Evolutionary conservation across 2,329 filamentous ascomycete genomes (phyloP).

Genomic region (Ophiostoma pallidulum): DNA sequence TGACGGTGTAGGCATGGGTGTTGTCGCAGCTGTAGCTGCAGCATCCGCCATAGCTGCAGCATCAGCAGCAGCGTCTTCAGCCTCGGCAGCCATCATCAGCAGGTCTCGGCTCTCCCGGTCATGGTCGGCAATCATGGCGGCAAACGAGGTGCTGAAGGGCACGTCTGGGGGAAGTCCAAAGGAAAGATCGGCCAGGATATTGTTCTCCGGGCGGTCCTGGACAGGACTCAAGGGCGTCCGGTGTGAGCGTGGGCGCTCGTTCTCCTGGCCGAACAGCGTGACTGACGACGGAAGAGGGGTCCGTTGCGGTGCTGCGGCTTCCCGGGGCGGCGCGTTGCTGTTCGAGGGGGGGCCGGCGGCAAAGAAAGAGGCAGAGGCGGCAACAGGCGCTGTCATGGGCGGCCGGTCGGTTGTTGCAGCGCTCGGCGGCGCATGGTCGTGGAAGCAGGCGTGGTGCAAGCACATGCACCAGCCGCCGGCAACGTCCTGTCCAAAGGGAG

Average conservation of each 20-base stretch:
- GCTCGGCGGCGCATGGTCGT: constrained; percentile 35
- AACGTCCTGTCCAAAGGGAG: too few relatives aligned
- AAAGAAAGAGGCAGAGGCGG: constrained; percentile 4
- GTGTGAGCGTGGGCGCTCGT: constrained; percentile 38
- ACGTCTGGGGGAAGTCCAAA: constrained; percentile 25
- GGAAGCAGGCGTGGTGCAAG: constrained; percentile 52
- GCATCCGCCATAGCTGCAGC: neutral
- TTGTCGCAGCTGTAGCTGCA: neutral
- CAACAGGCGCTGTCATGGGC: constrained; percentile 12
- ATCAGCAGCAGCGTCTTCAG: neutral
- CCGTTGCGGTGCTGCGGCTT: constrained; percentile 14
- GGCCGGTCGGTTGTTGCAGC: constrained; percentile 19
- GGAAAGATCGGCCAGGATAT: constrained; percentile 19
- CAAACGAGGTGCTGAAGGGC: constrained; percentile 21
- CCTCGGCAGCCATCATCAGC: neutral
- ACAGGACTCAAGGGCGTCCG: constrained; percentile 45
- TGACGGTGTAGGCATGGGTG: constrained; percentile 17
- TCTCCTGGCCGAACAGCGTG: constrained; percentile 35
- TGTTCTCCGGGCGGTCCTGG: constrained; percentile 33
- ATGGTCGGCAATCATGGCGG: constrained; percentile 1
- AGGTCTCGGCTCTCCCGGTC: neutral
- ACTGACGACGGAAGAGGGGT: constrained; percentile 23
- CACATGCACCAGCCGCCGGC: constrained; percentile 52
- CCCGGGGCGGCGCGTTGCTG: neutral
- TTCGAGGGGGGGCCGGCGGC: neutral